phyloP scores from a whole-genome alignment of 805 yeast genomes.

The Candida piceae region DNA sequence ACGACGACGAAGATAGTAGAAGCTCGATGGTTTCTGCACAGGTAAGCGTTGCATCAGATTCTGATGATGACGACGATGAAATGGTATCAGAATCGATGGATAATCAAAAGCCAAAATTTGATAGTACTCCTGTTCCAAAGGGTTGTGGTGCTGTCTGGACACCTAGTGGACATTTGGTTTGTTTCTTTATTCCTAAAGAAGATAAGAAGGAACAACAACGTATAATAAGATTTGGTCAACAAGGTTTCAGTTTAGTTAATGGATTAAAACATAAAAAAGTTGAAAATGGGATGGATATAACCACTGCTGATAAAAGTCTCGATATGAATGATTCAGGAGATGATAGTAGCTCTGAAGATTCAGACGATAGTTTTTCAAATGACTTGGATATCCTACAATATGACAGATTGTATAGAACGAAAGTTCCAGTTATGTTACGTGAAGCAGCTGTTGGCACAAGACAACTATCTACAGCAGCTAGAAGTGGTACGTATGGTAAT shows the following conservation, averaged over 20 bases:
- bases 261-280: constrained; percentile 25
- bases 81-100: constrained; percentile 7
- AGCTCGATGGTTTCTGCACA: constrained; percentile 10
- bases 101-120: constrained; percentile 38
- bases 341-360: constrained; percentile 23
- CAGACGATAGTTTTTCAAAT: constrained; percentile 58
- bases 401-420: constrained; percentile 46
- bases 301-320: constrained; percentile 12
- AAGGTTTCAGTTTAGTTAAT: constrained; percentile 41
- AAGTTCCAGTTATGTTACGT: constrained; percentile 47
- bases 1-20: constrained; percentile 16
- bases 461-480: constrained; percentile 19
- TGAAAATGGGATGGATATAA: constrained; percentile 18
- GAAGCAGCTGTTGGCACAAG: constrained; percentile 29
- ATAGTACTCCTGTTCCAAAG: constrained; percentile 86
- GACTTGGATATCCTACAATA: constrained; percentile 63
- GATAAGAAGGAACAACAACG: constrained; percentile 36
- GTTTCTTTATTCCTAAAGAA: constrained; percentile 67
- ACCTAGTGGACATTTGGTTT: constrained; percentile 67
- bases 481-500: constrained; percentile 26
- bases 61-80: constrained; percentile 25
- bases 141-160: constrained; percentile 94
- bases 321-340: constrained; percentile 30
- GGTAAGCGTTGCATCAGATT: constrained; percentile 15
- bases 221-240: constrained; percentile 46